These are phyloP conservation scores for Leishmania tropica DNA, from an alignment of 208 protist genomes.

Conservation along the genomic window DNA sequence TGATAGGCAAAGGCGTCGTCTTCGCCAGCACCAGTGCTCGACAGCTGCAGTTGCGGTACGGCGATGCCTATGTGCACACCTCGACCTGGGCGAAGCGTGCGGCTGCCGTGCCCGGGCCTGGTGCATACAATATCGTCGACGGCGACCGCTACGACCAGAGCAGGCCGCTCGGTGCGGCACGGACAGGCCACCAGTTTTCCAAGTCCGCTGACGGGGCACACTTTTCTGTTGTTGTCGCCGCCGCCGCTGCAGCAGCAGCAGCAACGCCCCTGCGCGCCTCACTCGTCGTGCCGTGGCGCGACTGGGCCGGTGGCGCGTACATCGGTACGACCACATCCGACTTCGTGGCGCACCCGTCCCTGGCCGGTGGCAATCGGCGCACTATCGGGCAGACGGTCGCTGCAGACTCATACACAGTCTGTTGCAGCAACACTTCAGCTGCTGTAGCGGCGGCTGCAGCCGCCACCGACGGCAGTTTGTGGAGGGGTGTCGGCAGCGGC, in stretches of 20 bases:
- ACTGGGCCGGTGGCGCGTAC: conserved; percentile 35
- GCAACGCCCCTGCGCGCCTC: background rate
- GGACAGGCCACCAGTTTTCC: conserved; percentile 18
- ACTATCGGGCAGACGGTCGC: background rate
- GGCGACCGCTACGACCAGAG: conserved; percentile 24
- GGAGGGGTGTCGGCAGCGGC: conserved; percentile 37
- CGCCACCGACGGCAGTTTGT: background rate
- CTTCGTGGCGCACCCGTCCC: conserved; percentile 29
- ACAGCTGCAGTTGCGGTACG: conserved; percentile 31
- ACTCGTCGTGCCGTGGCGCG: conserved; percentile 26
- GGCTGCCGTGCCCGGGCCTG: conserved; percentile 34
- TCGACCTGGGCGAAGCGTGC: conserved; percentile 22
- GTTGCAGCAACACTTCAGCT: background rate
- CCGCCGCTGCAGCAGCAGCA: background rate
- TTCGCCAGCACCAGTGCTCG: conserved; percentile 26
- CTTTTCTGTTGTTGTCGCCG: conserved; percentile 7
- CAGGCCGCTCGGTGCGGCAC: conserved; percentile 13
- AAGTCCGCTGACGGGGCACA: conserved; percentile 26
- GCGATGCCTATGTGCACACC: conserved; percentile 14
- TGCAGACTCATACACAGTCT: background rate
- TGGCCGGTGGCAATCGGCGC: conserved; percentile 23
- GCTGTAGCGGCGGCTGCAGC: background rate
- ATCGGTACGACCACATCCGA: conserved; percentile 23
- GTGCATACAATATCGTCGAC: conserved; percentile 37
- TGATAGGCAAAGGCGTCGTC: conserved; percentile 16